A percentile compares a stretch with the other conserved stretches of the same genome.
Evolutionary conservation across 140 eudicot genomes (phyloP).

Genomic region (Artemisia princeps): DNA sequence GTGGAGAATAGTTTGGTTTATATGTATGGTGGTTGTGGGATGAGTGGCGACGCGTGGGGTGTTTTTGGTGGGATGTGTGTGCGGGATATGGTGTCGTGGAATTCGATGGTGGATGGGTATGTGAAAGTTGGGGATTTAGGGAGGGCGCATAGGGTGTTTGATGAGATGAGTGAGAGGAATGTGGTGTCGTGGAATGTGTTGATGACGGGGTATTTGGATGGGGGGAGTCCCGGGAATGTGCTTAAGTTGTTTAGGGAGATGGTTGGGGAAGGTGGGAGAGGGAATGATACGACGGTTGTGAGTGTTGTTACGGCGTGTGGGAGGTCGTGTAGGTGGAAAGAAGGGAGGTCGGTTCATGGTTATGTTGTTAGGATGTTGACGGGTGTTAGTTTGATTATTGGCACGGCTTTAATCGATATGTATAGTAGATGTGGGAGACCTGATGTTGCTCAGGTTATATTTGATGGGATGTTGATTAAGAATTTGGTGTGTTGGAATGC

Average conservation of each 20-base stretch:
- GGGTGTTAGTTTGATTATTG: conserved; percentile 39
- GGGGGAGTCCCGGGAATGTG: conserved; percentile 54
- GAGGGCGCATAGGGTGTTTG: conserved; percentile 57
- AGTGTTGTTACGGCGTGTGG: conserved; percentile 62
- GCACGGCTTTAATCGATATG: conserved; percentile 66
- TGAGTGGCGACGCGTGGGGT: conserved; percentile 36
- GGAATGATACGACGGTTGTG: conserved; percentile 54
- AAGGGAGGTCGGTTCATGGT: conserved; percentile 85
- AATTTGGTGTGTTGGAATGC: conserved; percentile 80
- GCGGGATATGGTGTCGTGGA: conserved; percentile 70
- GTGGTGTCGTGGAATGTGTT: conserved; percentile 75
- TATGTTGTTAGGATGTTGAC: conserved; percentile 30
- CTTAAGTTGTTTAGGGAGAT: conserved; percentile 65
- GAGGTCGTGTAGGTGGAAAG: conserved; percentile 72
- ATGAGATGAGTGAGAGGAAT: conserved; percentile 58
- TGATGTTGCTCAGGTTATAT: conserved; percentile 48
- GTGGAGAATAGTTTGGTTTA: conserved; percentile 69
- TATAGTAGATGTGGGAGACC: conserved; percentile 59
- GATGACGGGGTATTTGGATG: conserved; percentile 70
- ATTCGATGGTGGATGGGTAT: conserved; percentile 54
- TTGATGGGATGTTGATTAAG: conserved; percentile 43
- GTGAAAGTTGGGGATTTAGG: conserved; percentile 44
- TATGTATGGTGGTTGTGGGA: conserved; percentile 65
- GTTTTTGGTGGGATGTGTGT: conserved; percentile 58
- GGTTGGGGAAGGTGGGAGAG: conserved; percentile 28